Conservation (phyloP, 495 filamentous ascomycete species). For the Xylaria scruposa region DNA sequence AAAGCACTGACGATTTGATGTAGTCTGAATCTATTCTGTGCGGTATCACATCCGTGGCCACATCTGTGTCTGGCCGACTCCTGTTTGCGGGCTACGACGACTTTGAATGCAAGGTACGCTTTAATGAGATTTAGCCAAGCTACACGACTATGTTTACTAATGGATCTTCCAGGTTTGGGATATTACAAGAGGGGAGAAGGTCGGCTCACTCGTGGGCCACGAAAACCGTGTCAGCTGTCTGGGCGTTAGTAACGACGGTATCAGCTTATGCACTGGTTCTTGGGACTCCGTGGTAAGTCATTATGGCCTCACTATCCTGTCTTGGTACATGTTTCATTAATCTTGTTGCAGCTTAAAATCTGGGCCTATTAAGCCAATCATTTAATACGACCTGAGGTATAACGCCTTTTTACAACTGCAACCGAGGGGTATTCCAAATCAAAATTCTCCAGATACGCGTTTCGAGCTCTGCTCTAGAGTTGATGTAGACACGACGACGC, state of each 20-base stretch:
- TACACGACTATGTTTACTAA: conserved; percentile 15
- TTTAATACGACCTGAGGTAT: conserved; percentile 36
- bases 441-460: conserved; percentile 52
- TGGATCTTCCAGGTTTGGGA: conserved; percentile 81
- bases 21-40: conserved; percentile 97
- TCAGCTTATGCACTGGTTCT: conserved; percentile 98
- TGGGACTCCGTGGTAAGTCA: conserved; percentile 96
- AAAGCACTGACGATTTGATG: conserved; percentile 31
- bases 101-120: conserved; percentile 96
- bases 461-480: conserved; percentile 50
- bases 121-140: neutral
- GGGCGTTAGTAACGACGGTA: conserved; percentile 97
- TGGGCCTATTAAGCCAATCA: conserved; percentile 68
- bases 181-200: conserved; percentile 93
- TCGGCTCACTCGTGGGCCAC: conserved; percentile 93
- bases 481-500: conserved; percentile 61
- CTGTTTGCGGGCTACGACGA: conserved; percentile 98
- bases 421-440: conserved; percentile 42
- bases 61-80: conserved; percentile 94
- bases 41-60: conserved; percentile 97
- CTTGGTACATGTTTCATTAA: conserved; percentile 33
- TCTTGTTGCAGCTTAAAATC: conserved; percentile 73
- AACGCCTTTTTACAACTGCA: conserved; percentile 38
- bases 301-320: neutral
- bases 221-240: conserved; percentile 99